A percentile compares a stretch with the other conserved stretches of the same genome.
phyloP scores from a whole-genome alignment of 225 moss, liverwort and hornwort species.

The Asterella californica region DNA sequence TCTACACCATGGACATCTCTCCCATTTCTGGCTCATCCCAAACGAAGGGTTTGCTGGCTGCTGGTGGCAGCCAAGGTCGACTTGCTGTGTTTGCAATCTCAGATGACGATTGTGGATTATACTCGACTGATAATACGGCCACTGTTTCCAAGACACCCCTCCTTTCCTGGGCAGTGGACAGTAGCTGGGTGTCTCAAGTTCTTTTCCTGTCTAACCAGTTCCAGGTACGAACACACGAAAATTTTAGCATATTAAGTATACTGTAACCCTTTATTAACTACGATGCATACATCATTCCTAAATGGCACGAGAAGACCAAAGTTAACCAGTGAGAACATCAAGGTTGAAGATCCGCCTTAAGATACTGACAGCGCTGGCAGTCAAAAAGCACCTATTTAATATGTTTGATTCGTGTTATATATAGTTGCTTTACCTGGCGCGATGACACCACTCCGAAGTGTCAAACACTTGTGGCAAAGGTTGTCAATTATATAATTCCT shows the following conservation, averaged over 20 bases:
- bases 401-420: too few relatives aligned
- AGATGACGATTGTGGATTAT: slow-evolving; percentile 17
- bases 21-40: slow-evolving; percentile 17
- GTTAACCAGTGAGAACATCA: too few relatives aligned
- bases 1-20: slow-evolving; percentile 48
- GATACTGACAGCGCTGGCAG: too few relatives aligned
- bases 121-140: too few relatives aligned
- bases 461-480: too few relatives aligned
- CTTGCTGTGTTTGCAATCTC: slow-evolving; percentile 41
- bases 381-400: too few relatives aligned
- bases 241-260: too few relatives aligned
- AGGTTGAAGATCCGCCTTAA: too few relatives aligned
- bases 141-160: slow-evolving; percentile 16
- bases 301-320: background rate
- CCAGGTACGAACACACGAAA: slow-evolving; percentile 29
- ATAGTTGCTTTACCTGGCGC: too few relatives aligned
- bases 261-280: background rate
- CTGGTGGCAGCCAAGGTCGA: slow-evolving; percentile 50
- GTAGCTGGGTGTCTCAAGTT: slow-evolving; percentile 57
- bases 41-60: slow-evolving; percentile 39
- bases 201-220: slow-evolving; percentile 48
- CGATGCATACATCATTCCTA: background rate
- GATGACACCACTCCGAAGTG: too few relatives aligned
- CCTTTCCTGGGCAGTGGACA: slow-evolving; percentile 45
- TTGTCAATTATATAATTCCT: too few relatives aligned